phyloP scores from a whole-genome alignment of 306 rosid species.

The Trifolium fragiferum region DNA sequence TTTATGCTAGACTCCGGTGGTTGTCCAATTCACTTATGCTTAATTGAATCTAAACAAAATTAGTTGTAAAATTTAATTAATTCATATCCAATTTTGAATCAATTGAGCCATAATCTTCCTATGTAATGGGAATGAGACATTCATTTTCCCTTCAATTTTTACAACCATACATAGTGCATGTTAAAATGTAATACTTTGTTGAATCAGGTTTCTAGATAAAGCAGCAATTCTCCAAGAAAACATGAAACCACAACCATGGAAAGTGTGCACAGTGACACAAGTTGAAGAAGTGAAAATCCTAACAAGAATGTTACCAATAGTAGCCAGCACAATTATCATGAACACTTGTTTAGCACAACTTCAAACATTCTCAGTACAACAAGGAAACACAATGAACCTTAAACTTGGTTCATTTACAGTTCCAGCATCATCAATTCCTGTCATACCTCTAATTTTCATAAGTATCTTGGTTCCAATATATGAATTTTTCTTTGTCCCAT shows the following conservation, averaged over 20 bases:
- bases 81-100: not conserved
- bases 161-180: not conserved
- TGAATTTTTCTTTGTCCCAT: constrained; percentile 75
- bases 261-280: constrained; percentile 81
- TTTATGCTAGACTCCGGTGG: too few species aligned
- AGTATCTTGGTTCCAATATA: constrained; percentile 67
- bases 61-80: not conserved
- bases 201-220: constrained; percentile 69
- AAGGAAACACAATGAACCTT: constrained; percentile 67
- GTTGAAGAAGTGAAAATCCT: constrained; percentile 88
- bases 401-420: constrained; percentile 59
- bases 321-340: constrained; percentile 77
- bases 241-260: constrained; percentile 57
- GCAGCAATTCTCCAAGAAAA: constrained; percentile 63
- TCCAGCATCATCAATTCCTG: constrained; percentile 80
- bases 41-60: not conserved
- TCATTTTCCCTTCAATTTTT: too few species aligned
- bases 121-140: not conserved
- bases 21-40: too few species aligned
- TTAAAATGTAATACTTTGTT: constrained; percentile 29
- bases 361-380: constrained; percentile 85
- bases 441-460: constrained; percentile 74
- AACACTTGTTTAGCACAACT: constrained; percentile 93
- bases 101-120: not conserved
- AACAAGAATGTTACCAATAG: constrained; percentile 78